Percentiles rank a stretch among this genome's conserved stretches.
phyloP scores from a whole-genome alignment of 306 rosid species.

The Malus asiatica region DNA sequence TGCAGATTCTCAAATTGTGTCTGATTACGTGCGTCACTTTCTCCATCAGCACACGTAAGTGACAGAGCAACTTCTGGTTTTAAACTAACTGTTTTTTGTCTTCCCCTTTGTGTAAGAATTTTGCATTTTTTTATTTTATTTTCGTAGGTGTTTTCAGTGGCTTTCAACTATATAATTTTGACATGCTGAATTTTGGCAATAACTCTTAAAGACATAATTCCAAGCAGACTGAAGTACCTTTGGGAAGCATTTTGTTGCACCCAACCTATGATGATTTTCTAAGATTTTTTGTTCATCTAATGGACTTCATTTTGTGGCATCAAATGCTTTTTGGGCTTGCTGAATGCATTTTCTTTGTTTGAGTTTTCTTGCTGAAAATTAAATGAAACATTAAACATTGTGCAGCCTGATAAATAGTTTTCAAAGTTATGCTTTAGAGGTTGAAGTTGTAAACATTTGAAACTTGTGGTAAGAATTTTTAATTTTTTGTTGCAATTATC shows the following conservation, averaged over 20 bases:
- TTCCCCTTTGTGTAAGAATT: neutral
- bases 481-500: neutral
- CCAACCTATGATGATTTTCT: neutral
- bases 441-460: neutral
- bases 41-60: conserved; percentile 89
- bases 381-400: neutral
- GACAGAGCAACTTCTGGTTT: neutral
- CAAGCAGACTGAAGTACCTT: neutral
- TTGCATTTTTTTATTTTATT: neutral
- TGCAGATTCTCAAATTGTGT: conserved; percentile 83
- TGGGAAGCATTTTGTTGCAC: neutral
- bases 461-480: neutral
- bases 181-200: neutral
- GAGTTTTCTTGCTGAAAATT: neutral
- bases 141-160: neutral
- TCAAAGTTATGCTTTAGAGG: neutral
- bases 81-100: neutral
- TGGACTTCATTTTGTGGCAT: neutral
- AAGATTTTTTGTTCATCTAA: neutral
- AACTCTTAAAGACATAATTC: neutral
- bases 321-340: neutral
- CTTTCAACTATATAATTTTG: neutral
- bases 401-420: neutral
- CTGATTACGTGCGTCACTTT: conserved; percentile 81
- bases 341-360: neutral